Conservation (phyloP, 441 rosid species). For the Erysimum cheiri region DNA sequence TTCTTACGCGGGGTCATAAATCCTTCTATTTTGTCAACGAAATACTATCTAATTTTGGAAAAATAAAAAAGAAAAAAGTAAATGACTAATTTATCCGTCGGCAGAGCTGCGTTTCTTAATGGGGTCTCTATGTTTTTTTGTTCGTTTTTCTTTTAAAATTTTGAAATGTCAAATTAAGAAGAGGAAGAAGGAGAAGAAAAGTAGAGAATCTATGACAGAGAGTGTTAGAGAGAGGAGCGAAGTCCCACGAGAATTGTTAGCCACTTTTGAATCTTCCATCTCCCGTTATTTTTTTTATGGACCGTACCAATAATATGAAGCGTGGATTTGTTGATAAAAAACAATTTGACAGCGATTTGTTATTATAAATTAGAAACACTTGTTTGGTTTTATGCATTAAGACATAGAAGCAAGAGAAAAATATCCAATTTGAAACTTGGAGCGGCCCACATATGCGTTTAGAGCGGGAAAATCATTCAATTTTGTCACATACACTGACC, state of each 20-base stretch:
- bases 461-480: conserved; percentile 44
- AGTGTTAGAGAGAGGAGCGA: conserved; percentile 17
- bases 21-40: conserved; percentile 1
- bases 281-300: neutral
- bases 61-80: neutral
- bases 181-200: conserved; percentile 24
- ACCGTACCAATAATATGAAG: conserved; percentile 17
- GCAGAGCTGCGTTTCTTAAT: conserved; percentile 20
- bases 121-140: neutral
- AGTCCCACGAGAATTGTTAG: conserved; percentile 34
- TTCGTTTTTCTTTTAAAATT: neutral
- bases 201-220: conserved; percentile 18
- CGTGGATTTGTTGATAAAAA: neutral
- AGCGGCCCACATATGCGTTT: conserved; percentile 18
- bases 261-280: conserved; percentile 41
- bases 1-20: no score
- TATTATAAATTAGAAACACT: neutral
- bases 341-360: neutral
- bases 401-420: neutral
- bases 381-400: conserved; percentile 26
- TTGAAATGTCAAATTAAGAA: conserved; percentile 29
- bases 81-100: conserved; percentile 33
- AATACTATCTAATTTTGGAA: neutral
- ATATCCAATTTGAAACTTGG: conserved; percentile 33
- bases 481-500: conserved; percentile 39